Base-by-base conservation (phyloP, 805 yeast genomes). In the Starmerella tilneyi region DNA sequence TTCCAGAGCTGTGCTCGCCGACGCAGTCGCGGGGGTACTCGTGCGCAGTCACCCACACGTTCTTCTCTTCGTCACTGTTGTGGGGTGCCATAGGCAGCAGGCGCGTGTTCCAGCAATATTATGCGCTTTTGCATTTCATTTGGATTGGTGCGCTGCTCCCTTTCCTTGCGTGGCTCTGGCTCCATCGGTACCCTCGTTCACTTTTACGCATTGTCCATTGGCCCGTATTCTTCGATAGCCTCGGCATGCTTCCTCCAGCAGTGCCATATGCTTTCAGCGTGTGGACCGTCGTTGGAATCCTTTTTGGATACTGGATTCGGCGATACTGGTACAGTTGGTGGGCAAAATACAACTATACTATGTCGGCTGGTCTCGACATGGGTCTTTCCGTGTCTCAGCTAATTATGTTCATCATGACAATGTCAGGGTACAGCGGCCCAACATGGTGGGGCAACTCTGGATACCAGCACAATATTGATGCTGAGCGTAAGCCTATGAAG, bases 211-310 rank as follows among this genome's bases (percentile, higher is more conserved):
- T 70, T 51, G 63, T 78, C 53, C 79, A 78, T 48, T 79, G 83
- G 59, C 84, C 86, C 0, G 78, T 79, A 9, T 78, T 84, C 44
- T 71, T 82, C 55, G 66, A 71, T 16, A 72, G 75, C 6, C 62
- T 74, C n/a, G 79, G 78, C 36, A 68, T 70, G 53, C 75, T 79
- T 54, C 88, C 89, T 13, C 88, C 89, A 33, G 80, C 83, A 30
- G 78, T 85, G 4, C 77, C 82, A 23, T 79, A 78, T 60, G 78
- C 77, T 59, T 78, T 77, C 60, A 70, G 74, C 26, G 62, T 75
- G 7, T 79, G 72, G 64, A 72, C 77, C 50, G 59, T 67, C 28
- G 67, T 74, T 32, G 81, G 83, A 5, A 70, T 69, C 50, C 41
- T 68, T 4, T 80, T 79, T 64, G 76, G 76, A 65, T 76, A 70